Conservation (phyloP, 2,329 filamentous ascomycete species). For the Colletotrichum cuscutae region DNA sequence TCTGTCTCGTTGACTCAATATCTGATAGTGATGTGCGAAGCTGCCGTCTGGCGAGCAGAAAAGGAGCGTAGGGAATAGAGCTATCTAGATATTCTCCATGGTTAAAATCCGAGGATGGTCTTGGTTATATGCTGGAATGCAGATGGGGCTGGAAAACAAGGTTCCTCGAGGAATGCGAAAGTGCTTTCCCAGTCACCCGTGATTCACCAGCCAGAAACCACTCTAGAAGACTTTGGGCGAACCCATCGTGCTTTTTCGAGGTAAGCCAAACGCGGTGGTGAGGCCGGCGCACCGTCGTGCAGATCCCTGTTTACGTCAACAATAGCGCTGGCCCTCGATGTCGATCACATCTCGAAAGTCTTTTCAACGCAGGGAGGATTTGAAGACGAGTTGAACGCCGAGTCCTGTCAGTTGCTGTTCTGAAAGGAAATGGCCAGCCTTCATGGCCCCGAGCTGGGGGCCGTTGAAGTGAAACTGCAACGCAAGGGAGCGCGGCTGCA, state of each 20-base stretch:
- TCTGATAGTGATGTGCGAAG: background rate
- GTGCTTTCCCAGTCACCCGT: background rate
- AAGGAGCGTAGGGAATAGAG: conserved; percentile 2
- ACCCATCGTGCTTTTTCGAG: conserved; percentile 8
- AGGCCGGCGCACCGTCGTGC: conserved; percentile 18
- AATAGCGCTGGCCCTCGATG: conserved; percentile 11
- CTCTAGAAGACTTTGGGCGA: background rate
- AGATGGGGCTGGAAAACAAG: background rate
- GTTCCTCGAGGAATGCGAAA: conserved; percentile 7
- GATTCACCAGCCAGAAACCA: background rate
- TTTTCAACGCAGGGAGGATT: background rate
- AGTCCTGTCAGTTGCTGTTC: background rate
- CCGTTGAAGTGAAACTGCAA: conserved; percentile 4
- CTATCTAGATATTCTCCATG: background rate
- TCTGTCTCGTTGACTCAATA: background rate
- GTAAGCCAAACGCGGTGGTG: conserved; percentile 3
- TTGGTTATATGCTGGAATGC: conserved; percentile 32
- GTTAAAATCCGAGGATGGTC: background rate
- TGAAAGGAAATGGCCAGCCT: background rate
- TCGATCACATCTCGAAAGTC: conserved; percentile 19
- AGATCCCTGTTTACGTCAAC: conserved; percentile 8
- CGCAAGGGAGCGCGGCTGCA: background rate
- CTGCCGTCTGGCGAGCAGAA: background rate
- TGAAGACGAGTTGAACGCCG: background rate
- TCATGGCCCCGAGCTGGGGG: background rate